Evolutionary conservation across 1,284 basidiomycete species (phyloP).

Genomic region (Ustilago loliicola): DNA sequence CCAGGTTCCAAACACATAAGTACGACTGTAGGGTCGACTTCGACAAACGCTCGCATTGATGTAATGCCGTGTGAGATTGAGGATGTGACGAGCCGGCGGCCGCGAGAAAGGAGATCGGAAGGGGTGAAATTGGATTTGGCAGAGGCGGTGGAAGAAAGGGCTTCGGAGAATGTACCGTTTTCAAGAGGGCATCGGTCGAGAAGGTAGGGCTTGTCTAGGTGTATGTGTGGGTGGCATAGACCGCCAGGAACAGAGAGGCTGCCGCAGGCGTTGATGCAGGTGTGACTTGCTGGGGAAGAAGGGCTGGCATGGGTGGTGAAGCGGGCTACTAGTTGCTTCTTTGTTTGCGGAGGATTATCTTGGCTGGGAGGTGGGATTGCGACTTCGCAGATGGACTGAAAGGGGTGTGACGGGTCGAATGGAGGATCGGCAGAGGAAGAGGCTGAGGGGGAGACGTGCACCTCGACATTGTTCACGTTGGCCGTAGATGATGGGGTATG

Average conservation of each 20-base stretch:
- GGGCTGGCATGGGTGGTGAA: background rate
- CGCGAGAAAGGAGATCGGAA: slow-evolving; percentile 23
- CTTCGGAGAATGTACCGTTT: slow-evolving; percentile 43
- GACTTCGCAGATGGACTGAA: slow-evolving; percentile 6
- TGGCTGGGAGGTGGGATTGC: background rate
- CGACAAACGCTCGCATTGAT: slow-evolving; percentile 48
- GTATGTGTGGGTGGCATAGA: slow-evolving; percentile 51
- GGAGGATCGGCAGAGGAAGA: background rate
- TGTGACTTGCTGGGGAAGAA: background rate
- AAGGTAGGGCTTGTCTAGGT: slow-evolving; percentile 55
- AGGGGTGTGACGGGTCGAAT: slow-evolving; percentile 9
- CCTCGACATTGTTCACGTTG: background rate
- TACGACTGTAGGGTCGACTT: slow-evolving; percentile 51
- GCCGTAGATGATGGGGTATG: slow-evolving; percentile 8
- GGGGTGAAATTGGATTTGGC: slow-evolving; percentile 37
- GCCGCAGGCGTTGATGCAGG: slow-evolving; percentile 29
- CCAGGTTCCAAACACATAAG: slow-evolving; percentile 40
- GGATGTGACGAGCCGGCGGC: slow-evolving; percentile 26
- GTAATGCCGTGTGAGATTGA: slow-evolving; percentile 48
- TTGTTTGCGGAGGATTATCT: background rate
- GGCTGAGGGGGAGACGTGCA: slow-evolving; percentile 10
- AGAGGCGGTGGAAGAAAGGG: slow-evolving; percentile 26
- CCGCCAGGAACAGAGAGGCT: slow-evolving; percentile 45
- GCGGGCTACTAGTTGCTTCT: slow-evolving; percentile 6
- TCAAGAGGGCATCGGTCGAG: slow-evolving; percentile 25